A percentile compares a stretch with the other conserved stretches of the same genome.
Evolutionary conservation across 2,329 filamentous ascomycete genomes (phyloP).

Genomic region (Iodosphaeria phyllophila): DNA sequence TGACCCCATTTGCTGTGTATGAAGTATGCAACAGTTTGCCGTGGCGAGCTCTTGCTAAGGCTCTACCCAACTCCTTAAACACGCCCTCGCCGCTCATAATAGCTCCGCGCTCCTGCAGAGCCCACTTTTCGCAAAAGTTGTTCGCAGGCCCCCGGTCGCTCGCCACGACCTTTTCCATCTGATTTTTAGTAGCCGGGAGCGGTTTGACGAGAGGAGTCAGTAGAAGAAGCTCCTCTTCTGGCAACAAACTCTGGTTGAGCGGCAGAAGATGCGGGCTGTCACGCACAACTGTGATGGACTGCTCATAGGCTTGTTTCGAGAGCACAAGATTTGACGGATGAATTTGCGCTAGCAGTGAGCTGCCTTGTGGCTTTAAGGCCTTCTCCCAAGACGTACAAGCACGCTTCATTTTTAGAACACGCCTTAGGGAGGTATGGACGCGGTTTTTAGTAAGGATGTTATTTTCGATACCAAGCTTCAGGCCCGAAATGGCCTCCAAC

Average conservation of each 20-base stretch:
- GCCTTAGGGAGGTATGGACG: conserved; percentile 60
- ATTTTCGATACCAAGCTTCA: conserved; percentile 80
- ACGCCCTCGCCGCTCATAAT: conserved; percentile 88
- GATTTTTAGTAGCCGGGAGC: conserved; percentile 61
- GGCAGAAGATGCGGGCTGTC: conserved; percentile 78
- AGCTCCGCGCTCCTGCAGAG: conserved; percentile 37
- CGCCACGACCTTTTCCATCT: conserved; percentile 37
- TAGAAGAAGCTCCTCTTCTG: conserved; percentile 75
- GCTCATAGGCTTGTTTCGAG: conserved; percentile 75
- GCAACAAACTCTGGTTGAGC: conserved; percentile 60
- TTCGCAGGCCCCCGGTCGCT: conserved; percentile 14
- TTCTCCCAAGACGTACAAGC: conserved; percentile 81
- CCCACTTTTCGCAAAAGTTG: conserved; percentile 33
- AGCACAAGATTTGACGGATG: conserved; percentile 68
- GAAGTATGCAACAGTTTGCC: conserved; percentile 84
- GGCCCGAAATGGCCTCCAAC: conserved; percentile 74
- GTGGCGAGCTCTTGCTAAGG: conserved; percentile 68
- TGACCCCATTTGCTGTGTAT: conserved; percentile 82
- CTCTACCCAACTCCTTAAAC: conserved; percentile 74
- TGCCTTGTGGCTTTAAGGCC: conserved; percentile 71
- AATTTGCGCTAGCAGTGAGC: conserved; percentile 57
- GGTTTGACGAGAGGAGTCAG: conserved; percentile 83
- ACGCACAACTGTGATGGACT: conserved; percentile 79
- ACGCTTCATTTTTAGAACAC: conserved; percentile 66
- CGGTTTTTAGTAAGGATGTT: conserved; percentile 69